Percentiles rank a stretch among this genome's conserved stretches.
Conservation (phyloP, 345 rosid species). For the Brassica juncea region DNA sequence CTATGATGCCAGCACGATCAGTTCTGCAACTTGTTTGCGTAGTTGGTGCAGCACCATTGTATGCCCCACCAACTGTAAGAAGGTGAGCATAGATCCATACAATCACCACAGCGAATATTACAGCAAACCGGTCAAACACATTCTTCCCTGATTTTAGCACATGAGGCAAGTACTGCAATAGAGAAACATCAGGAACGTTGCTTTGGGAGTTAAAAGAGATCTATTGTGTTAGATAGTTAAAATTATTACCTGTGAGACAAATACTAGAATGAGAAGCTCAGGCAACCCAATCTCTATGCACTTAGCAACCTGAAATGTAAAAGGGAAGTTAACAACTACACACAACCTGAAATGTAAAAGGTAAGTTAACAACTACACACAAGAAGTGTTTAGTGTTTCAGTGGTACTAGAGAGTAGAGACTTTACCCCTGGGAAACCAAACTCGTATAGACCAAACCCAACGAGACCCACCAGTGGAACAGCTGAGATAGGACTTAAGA, state of each 20-base stretch:
- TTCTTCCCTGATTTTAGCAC: constrained; percentile 57
- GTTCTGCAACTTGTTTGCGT: constrained; percentile 92
- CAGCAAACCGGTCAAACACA: constrained; percentile 80
- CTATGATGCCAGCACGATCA: constrained; percentile 90
- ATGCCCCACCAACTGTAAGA: constrained; percentile 96
- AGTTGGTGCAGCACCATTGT: constrained; percentile 62
- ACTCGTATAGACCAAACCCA: constrained; percentile 94
- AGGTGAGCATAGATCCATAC: constrained; percentile 98
- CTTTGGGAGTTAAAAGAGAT: no score
- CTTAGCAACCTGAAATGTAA: constrained; percentile 75
- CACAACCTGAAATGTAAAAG: constrained; percentile 48
- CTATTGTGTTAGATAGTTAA: not conserved
- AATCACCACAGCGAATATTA: constrained; percentile 68
- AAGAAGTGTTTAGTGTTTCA: not conserved
- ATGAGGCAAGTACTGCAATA: constrained; percentile 85
- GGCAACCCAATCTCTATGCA: constrained; percentile 99
- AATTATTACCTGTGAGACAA: constrained; percentile 74
- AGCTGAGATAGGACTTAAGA: constrained; percentile 88
- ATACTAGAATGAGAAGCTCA: constrained; percentile 72
- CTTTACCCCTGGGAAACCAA: constrained; percentile 95
- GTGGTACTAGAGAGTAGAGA: constrained; percentile 29
- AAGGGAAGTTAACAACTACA: not conserved
- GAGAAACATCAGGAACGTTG: constrained; percentile 3
- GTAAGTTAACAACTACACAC: no score
- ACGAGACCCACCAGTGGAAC: constrained; percentile 87